These are phyloP conservation scores for Pseudonectria foliicola DNA, from an alignment of 2,329 filamentous ascomycete genomes.

Conservation along the genomic window DNA sequence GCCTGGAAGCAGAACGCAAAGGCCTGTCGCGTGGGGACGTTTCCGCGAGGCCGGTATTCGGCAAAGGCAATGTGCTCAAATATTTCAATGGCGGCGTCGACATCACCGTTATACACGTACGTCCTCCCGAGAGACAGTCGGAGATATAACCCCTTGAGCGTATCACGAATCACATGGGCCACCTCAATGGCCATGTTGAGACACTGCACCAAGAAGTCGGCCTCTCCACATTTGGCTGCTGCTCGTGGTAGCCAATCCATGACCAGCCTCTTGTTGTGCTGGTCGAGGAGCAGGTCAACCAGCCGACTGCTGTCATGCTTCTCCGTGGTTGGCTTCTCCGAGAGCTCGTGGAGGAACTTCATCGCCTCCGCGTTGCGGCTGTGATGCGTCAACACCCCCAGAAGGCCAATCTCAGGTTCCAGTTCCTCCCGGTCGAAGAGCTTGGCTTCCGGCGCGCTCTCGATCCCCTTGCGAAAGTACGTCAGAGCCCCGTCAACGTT, in stretches of 20 bases:
- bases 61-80: conserved; percentile 30
- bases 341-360: conserved; percentile 27
- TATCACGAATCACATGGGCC: conserved; percentile 28
- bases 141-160: conserved; percentile 31
- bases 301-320: conserved; percentile 23
- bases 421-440: conserved; percentile 27
- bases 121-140: conserved; percentile 30
- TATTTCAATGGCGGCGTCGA: conserved; percentile 27
- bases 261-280: conserved; percentile 26
- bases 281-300: conserved; percentile 29
- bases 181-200: conserved; percentile 26
- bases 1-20: conserved; percentile 34
- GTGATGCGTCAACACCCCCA: conserved; percentile 30
- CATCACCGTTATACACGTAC: conserved; percentile 27
- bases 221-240: conserved; percentile 27
- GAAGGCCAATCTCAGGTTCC: conserved; percentile 30
- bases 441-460: conserved; percentile 17
- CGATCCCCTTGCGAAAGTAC: conserved; percentile 32
- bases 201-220: conserved; percentile 22
- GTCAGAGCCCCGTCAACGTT: conserved; percentile 25
- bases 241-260: conserved; percentile 36
- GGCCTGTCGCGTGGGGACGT: conserved; percentile 31
- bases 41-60: conserved; percentile 33
- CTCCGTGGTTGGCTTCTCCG: conserved; percentile 16
- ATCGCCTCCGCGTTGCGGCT: conserved; percentile 31